phyloP scores from a whole-genome alignment of 495 filamentous ascomycete species.

The Hypoxylon subgilvum region DNA sequence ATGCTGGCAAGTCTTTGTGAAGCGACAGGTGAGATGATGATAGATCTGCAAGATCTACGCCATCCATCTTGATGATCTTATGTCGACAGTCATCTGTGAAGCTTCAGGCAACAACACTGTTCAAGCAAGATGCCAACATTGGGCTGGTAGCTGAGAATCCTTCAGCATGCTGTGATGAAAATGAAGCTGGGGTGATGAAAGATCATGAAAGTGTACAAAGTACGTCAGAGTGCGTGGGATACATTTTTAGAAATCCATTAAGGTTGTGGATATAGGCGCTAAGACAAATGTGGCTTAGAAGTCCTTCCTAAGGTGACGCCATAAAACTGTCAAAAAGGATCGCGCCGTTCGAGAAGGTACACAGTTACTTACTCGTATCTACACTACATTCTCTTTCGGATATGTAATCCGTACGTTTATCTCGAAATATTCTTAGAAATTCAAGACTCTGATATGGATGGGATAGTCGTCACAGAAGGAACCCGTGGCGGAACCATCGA shows the following conservation, averaged over 20 bases:
- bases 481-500: slow-evolving; percentile 17
- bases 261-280: slow-evolving; percentile 24
- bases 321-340: slow-evolving; percentile 23
- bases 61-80: background rate
- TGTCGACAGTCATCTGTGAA: background rate
- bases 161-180: too few relatives aligned
- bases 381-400: slow-evolving; percentile 5
- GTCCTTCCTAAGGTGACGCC: slow-evolving; percentile 38
- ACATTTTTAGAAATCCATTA: slow-evolving; percentile 39
- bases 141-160: too few relatives aligned
- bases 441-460: background rate
- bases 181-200: too few relatives aligned
- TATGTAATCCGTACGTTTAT: background rate
- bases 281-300: slow-evolving; percentile 11
- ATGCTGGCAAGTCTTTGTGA: background rate
- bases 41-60: slow-evolving; percentile 18
- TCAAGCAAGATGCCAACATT: too few relatives aligned
- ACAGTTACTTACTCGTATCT: background rate
- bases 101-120: too few relatives aligned
- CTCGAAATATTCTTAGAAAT: slow-evolving; percentile 36
- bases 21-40: slow-evolving; percentile 14
- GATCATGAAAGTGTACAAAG: too few relatives aligned
- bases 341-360: slow-evolving; percentile 1
- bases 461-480: background rate
- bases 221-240: slow-evolving; percentile 17